A percentile compares a stretch with the other conserved stretches of the same genome.
phyloP scores from a whole-genome alignment of 495 filamentous ascomycete genomes.

The Sabuloglossum arenarium region DNA sequence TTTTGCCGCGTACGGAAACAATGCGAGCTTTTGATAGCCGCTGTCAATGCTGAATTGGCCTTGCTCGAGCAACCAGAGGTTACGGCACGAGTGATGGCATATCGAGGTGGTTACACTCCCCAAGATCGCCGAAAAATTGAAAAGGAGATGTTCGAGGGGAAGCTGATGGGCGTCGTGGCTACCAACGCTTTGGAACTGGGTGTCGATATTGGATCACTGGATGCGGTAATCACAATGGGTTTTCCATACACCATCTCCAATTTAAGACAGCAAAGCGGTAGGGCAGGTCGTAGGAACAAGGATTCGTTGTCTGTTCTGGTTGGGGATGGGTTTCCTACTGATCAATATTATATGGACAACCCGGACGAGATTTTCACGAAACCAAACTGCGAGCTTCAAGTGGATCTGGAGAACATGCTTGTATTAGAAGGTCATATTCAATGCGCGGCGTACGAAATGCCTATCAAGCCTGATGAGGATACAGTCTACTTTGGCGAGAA shows the following conservation, averaged over 20 bases:
- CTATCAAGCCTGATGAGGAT: conserved; percentile 61
- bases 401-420: conserved; percentile 79
- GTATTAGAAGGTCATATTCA: conserved; percentile 87
- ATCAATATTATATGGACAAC: conserved; percentile 94
- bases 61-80: conserved; percentile 51
- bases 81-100: conserved; percentile 72
- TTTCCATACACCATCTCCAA: conserved; percentile 95
- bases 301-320: conserved; percentile 84
- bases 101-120: conserved; percentile 86
- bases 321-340: conserved; percentile 79
- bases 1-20: conserved; percentile 77
- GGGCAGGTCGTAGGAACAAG: conserved; percentile 81
- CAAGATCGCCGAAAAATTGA: conserved; percentile 86
- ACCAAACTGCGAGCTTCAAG: conserved; percentile 71
- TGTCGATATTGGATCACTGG: conserved; percentile 86
- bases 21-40: conserved; percentile 68
- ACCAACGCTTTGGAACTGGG: conserved; percentile 87
- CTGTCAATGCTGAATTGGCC: conserved; percentile 57
- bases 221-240: conserved; percentile 82
- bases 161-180: conserved; percentile 79
- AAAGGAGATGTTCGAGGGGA: conserved; percentile 91
- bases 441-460: conserved; percentile 90
- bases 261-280: conserved; percentile 81
- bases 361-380: conserved; percentile 91
- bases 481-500: conserved; percentile 58